These are phyloP conservation scores for Colletotrichum destructivum DNA, from an alignment of 2,329 filamentous ascomycete genomes.

Conservation along the genomic window DNA sequence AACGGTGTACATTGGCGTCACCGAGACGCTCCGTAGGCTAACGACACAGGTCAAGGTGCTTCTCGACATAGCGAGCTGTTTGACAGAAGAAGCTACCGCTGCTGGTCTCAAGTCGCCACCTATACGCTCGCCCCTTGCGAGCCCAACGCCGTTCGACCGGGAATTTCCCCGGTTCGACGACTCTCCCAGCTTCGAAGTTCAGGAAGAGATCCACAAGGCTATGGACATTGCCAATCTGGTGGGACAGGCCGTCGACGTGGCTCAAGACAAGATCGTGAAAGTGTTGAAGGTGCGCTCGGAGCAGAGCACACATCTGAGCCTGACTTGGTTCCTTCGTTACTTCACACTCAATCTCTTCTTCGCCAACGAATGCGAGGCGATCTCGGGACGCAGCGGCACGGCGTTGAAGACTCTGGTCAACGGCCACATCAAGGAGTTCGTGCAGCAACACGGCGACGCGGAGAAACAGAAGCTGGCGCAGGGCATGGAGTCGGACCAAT, in stretches of 20 bases:
- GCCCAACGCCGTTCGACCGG: slow-evolving; percentile 55
- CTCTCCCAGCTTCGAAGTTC: slow-evolving; percentile 62
- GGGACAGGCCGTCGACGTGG: slow-evolving; percentile 84
- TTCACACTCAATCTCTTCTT: slow-evolving; percentile 88
- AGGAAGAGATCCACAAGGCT: slow-evolving; percentile 83
- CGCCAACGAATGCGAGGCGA: slow-evolving; percentile 87
- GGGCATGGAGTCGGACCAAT: slow-evolving; percentile 85
- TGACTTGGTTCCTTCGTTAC: slow-evolving; percentile 83
- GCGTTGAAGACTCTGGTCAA: slow-evolving; percentile 85
- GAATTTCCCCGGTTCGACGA: slow-evolving; percentile 31
- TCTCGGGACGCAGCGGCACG: slow-evolving; percentile 84
- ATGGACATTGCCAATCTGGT: slow-evolving; percentile 84
- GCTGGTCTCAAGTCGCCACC: slow-evolving; percentile 63
- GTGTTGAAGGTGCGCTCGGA: slow-evolving; percentile 84
- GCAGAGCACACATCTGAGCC: slow-evolving; percentile 77
- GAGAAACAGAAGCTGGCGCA: slow-evolving; percentile 83
- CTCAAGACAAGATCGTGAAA: slow-evolving; percentile 83
- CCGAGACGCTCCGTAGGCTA: slow-evolving; percentile 87
- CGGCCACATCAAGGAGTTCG: slow-evolving; percentile 85
- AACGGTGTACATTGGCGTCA: slow-evolving; percentile 88
- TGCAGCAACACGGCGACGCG: slow-evolving; percentile 77
- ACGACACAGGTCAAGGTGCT: slow-evolving; percentile 94
- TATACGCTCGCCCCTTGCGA: slow-evolving; percentile 67
- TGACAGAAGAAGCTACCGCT: slow-evolving; percentile 61
- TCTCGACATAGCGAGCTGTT: slow-evolving; percentile 90